Percentiles rank a stretch among this genome's conserved stretches.
Conservation (phyloP, 2,329 filamentous ascomycete species). For the Nothophoma quercina region DNA sequence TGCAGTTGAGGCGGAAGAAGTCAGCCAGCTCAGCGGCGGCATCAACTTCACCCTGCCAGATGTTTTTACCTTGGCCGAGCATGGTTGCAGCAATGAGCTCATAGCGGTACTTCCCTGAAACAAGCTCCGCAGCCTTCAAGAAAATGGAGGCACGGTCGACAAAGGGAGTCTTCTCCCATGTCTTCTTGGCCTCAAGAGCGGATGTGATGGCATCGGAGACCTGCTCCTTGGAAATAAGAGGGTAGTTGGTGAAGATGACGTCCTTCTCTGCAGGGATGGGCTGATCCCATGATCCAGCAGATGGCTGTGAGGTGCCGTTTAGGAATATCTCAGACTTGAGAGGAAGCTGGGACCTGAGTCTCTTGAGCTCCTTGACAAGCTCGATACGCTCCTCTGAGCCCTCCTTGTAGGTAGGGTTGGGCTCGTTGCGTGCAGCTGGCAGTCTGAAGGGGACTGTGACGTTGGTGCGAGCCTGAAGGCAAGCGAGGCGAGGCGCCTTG, state of each 20-base stretch:
- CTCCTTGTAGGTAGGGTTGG: slow-evolving; percentile 39
- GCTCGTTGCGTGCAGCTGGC: slow-evolving; percentile 39
- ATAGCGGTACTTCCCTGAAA: slow-evolving; percentile 90
- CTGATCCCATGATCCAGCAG: slow-evolving; percentile 35
- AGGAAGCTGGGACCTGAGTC: slow-evolving; percentile 36
- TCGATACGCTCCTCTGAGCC: slow-evolving; percentile 37
- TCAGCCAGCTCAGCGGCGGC: slow-evolving; percentile 89
- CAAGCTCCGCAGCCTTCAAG: slow-evolving; percentile 90
- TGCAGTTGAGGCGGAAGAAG: slow-evolving; percentile 89
- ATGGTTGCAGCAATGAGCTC: slow-evolving; percentile 95
- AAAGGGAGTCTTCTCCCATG: slow-evolving; percentile 86
- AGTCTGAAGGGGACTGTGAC: slow-evolving; percentile 40
- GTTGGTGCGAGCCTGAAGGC: slow-evolving; percentile 33
- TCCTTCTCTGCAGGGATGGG: slow-evolving; percentile 61
- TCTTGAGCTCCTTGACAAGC: slow-evolving; percentile 35
- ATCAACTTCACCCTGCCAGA: slow-evolving; percentile 97
- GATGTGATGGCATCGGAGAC: slow-evolving; percentile 80
- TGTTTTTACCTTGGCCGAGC: slow-evolving; percentile 95
- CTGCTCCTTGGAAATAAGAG: slow-evolving; percentile 76
- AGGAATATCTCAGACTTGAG: slow-evolving; percentile 36
- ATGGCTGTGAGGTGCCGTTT: slow-evolving; percentile 36
- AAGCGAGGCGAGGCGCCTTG: slow-evolving; percentile 17
- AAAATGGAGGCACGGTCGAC: slow-evolving; percentile 90
- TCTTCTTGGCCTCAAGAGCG: slow-evolving; percentile 80
- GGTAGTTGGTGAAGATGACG: slow-evolving; percentile 78